Evolutionary conservation across 2,329 filamentous ascomycete genomes (phyloP), one percentile per base, ranked within the genome.

Genomic region (Pleoardoris graminearum): DNA sequence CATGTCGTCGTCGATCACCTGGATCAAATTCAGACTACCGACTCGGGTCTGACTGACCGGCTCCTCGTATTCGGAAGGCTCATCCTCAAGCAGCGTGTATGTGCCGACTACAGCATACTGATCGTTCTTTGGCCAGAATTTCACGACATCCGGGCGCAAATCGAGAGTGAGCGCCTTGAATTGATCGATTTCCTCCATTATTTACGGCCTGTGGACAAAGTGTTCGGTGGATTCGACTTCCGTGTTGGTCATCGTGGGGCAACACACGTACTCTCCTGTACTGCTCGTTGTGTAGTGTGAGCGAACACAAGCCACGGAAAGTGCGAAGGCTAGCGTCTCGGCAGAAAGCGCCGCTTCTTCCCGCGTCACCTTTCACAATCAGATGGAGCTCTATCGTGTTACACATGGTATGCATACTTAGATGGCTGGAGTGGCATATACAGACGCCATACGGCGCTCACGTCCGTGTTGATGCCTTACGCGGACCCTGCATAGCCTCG

Each of bases 31-130:
- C 27, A 96, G 74, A 68, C 87, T 91, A 1, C 91, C 90, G 55
- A 86, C 88, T 35, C 90, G 85, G 44, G 75, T 82, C 67, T 91
- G 88, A 1, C 78, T 61, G 57, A 78, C 76, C 36, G 55, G 53
- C 16, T 60, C 53, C 17, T 53, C 55, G 62, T 59, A 46, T 52
- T 57, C 50, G 25, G 61, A 55, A 14, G 59, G 55, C 50, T 51
- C 55, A 7, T 63, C 63, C 12, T 59, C 54, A 25, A 53, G 16
- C 7, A 51, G 80, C 57, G 88, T 84, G 73, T 97, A 97, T 1
- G 92, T 96, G 33, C 92, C 93, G 42, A 96, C 82, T 0, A 95
- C 79, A 60, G 96, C 86, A 65, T 87, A 84, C 0, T 85, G 75
- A 0, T 84, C 82, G 52, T 84, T 68, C 1, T 74, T 71, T 1